Evolutionary conservation across 495 filamentous ascomycete genomes (phyloP).

Genomic region (Cercophora sp.): DNA sequence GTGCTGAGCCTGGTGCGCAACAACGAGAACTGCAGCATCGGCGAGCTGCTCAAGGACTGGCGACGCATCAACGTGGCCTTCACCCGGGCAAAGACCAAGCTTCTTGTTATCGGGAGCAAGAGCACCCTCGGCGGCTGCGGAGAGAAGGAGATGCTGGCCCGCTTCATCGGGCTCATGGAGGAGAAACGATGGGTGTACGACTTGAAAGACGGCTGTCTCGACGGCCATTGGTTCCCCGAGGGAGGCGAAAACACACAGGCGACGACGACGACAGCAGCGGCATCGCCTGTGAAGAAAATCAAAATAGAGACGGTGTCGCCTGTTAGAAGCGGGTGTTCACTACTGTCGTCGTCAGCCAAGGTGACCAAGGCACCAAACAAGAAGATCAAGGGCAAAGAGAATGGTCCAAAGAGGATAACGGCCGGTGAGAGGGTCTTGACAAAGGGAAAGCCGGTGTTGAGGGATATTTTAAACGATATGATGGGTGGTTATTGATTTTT

Average conservation of each 20-base stretch:
- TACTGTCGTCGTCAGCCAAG: no score
- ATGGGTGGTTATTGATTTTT: no score
- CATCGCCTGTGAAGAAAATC: not conserved
- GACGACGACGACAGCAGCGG: not conserved
- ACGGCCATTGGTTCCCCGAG: constrained; percentile 62
- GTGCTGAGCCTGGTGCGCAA: constrained; percentile 81
- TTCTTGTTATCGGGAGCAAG: constrained; percentile 79
- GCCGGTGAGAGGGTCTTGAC: constrained; percentile 36
- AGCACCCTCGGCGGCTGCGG: constrained; percentile 60
- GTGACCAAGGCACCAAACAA: constrained; percentile 1
- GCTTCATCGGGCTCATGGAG: constrained; percentile 74
- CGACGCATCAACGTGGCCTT: constrained; percentile 92
- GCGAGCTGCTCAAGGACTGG: constrained; percentile 89
- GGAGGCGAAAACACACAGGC: not conserved
- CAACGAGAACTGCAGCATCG: constrained; percentile 74
- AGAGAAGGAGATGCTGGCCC: constrained; percentile 69
- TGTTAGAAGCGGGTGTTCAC: no score
- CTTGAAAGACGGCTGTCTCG: constrained; percentile 56
- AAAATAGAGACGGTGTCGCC: not conserved
- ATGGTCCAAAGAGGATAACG: constrained; percentile 36
- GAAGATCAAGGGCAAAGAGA: constrained; percentile 28
- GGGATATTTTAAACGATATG: constrained; percentile 49
- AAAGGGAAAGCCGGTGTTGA: constrained; percentile 38
- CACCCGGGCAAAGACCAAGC: constrained; percentile 83
- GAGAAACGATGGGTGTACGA: constrained; percentile 70